Evolutionary conservation across 805 yeast species (phyloP).

Genomic region (Candida insectorum): DNA sequence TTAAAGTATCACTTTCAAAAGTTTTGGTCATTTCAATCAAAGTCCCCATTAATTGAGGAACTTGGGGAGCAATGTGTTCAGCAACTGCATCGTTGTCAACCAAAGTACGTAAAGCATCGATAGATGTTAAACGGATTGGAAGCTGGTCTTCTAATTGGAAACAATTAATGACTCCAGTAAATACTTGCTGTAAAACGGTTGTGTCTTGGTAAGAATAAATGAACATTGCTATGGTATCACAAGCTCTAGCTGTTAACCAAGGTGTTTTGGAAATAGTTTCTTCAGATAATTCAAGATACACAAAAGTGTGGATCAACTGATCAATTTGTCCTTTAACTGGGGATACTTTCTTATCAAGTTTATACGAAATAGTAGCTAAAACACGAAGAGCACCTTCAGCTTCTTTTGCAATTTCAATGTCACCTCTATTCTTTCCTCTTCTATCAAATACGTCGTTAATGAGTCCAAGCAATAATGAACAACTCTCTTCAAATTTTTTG

Average conservation of each 20-base stretch:
- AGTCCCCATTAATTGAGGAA: constrained; percentile 43
- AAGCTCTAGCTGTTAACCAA: constrained; percentile 44
- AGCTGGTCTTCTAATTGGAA: constrained; percentile 40
- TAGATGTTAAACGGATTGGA: constrained; percentile 49
- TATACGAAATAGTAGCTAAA: constrained; percentile 38
- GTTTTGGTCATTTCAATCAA: constrained; percentile 43
- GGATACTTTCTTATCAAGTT: constrained; percentile 30
- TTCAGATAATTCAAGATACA: constrained; percentile 37
- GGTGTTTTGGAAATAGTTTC: constrained; percentile 29
- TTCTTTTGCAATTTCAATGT: constrained; percentile 28
- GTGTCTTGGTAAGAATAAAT: constrained; percentile 31
- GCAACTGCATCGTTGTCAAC: constrained; percentile 46
- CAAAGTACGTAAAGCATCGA: constrained; percentile 49
- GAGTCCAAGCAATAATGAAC: constrained; percentile 25
- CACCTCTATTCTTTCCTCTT: constrained; percentile 26
- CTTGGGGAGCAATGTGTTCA: constrained; percentile 38
- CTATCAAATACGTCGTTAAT: constrained; percentile 33
- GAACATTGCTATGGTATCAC: constrained; percentile 44
- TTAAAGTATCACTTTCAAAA: constrained; percentile 41
- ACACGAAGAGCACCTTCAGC: constrained; percentile 42
- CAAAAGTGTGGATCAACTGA: constrained; percentile 33
- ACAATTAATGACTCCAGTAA: constrained; percentile 38
- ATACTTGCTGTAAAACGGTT: constrained; percentile 34
- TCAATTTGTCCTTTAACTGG: constrained; percentile 41
- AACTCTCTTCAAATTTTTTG: constrained; percentile 38